These are phyloP conservation scores for Golubevia sp. DNA, from an alignment of 1,284 basidiomycete species.

Conservation along the genomic window DNA sequence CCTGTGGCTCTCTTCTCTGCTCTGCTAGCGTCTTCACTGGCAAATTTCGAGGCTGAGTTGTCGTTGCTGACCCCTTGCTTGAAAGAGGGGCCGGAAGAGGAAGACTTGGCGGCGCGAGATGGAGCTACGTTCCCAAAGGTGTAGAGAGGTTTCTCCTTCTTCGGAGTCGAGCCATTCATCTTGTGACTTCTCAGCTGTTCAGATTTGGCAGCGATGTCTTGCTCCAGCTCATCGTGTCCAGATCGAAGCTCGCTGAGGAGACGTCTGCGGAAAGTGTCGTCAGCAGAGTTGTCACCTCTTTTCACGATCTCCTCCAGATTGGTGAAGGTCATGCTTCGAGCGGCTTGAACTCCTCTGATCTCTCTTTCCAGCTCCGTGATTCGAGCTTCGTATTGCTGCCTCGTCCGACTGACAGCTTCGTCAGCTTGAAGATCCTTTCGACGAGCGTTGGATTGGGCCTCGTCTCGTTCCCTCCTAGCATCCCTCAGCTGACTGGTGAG, in stretches of 20 bases:
- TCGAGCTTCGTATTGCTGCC: conserved; percentile 71
- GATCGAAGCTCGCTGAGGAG: conserved; percentile 72
- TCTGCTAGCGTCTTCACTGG: conserved; percentile 2
- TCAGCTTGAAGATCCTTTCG: conserved; percentile 71
- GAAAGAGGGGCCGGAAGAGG: no score
- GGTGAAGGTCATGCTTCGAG: conserved; percentile 61
- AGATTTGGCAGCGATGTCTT: conserved; percentile 50
- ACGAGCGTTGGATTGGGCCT: conserved; percentile 66
- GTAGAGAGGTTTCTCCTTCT: conserved; percentile 27
- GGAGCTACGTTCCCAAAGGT: conserved; percentile 25
- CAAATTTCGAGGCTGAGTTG: background rate
- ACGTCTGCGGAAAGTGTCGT: conserved; percentile 71
- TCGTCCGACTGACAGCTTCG: conserved; percentile 73
- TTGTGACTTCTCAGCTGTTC: conserved; percentile 39
- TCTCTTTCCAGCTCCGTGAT: conserved; percentile 72
- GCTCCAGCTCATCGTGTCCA: conserved; percentile 53
- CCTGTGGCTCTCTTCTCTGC: conserved; percentile 2
- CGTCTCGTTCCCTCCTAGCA: conserved; percentile 48
- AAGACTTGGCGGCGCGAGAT: background rate
- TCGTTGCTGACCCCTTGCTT: background rate
- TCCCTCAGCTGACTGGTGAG: conserved; percentile 26
- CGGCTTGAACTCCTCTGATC: conserved; percentile 68
- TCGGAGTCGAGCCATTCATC: background rate
- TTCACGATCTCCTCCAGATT: conserved; percentile 47
- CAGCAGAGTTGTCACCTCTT: conserved; percentile 48